A percentile compares a stretch with the other conserved stretches of the same genome.
Conservation (phyloP, 2,329 filamentous ascomycete genomes). For the Colletotrichum filicis region DNA sequence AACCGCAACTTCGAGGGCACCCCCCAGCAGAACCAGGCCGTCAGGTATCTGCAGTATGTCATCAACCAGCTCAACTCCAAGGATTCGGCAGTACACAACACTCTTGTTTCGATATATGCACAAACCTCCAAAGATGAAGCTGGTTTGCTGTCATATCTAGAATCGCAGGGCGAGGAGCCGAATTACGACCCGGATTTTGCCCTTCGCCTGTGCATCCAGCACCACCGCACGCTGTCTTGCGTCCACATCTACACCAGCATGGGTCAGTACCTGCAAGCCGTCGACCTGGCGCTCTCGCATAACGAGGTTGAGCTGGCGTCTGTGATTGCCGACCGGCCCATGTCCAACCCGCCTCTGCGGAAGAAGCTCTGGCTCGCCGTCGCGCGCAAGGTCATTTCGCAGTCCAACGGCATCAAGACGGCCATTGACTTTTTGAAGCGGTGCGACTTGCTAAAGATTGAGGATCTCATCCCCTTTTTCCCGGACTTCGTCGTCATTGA, state of each 20-base stretch:
- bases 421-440: conserved; percentile 94
- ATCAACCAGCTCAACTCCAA: conserved; percentile 87
- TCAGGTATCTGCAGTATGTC: conserved; percentile 92
- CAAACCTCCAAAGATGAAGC: conserved; percentile 86
- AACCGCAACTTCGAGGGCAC: conserved; percentile 80
- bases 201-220: conserved; percentile 92
- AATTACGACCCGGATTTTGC: conserved; percentile 97
- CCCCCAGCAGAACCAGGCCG: conserved; percentile 84
- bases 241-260: conserved; percentile 98
- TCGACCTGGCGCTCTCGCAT: conserved; percentile 91
- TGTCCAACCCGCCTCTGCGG: conserved; percentile 80
- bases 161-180: conserved; percentile 87
- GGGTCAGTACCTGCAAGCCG: conserved; percentile 92
- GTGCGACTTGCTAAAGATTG: conserved; percentile 91
- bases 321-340: conserved; percentile 86
- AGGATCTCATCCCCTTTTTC: conserved; percentile 98
- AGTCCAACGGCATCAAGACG: conserved; percentile 87
- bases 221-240: conserved; percentile 91
- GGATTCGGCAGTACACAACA: conserved; percentile 93
- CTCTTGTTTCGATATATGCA: conserved; percentile 94
- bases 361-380: conserved; percentile 97
- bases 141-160: conserved; percentile 86
- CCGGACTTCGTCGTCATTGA: conserved; percentile 99
- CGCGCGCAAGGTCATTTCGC: conserved; percentile 91
- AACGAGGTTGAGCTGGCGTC: conserved; percentile 90